Conservation (phyloP, 768 basidiomycete genomes). For the Fistulinella prunicolor region DNA sequence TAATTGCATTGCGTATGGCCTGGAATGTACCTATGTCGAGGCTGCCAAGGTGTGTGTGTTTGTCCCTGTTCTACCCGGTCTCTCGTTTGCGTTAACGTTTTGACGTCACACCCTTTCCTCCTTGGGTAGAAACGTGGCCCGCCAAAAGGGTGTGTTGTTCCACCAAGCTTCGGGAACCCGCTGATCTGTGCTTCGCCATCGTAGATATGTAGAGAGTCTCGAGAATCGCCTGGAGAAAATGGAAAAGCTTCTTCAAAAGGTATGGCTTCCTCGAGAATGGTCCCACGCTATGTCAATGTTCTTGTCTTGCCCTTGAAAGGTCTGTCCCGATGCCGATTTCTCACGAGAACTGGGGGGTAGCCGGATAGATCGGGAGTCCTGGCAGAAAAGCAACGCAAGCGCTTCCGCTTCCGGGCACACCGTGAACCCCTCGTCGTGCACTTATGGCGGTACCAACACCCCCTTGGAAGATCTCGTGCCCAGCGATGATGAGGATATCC, state of each 20-base stretch:
- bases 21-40: constrained; percentile 54
- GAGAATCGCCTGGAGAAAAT: constrained; percentile 63
- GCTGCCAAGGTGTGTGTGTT: constrained; percentile 53
- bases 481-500: constrained; percentile 29
- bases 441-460: constrained; percentile 2
- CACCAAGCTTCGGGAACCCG: not conserved
- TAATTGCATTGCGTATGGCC: constrained; percentile 48
- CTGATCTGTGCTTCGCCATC: constrained; percentile 1
- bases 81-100: not conserved
- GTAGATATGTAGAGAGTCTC: constrained; percentile 59
- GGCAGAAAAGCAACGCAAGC: constrained; percentile 22
- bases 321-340: constrained; percentile 63
- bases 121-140: constrained; percentile 39
- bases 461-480: constrained; percentile 22
- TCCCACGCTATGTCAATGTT: constrained; percentile 3
- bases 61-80: too few relatives aligned
- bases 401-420: constrained; percentile 13
- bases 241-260: constrained; percentile 57
- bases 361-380: constrained; percentile 38
- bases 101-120: not conserved
- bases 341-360: constrained; percentile 52
- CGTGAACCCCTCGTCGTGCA: constrained; percentile 8
- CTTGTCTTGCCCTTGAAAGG: constrained; percentile 34
- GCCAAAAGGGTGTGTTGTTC: constrained; percentile 30
- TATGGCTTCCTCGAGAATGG: constrained; percentile 15